Conservation (phyloP, 176 grass and related monocot species). For the Zoysia japonica region DNA sequence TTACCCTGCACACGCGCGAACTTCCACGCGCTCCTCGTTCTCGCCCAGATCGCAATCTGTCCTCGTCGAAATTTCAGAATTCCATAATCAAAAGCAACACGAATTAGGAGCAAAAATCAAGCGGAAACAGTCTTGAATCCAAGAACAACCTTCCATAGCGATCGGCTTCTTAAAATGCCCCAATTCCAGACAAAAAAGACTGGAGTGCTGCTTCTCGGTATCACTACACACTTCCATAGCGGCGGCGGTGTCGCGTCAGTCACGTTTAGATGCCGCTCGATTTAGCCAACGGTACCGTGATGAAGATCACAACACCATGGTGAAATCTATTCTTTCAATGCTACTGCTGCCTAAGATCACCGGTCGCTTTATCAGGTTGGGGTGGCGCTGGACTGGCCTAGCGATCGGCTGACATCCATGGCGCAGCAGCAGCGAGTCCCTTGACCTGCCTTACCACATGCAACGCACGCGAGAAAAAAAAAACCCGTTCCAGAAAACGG, state of each 20-base stretch:
- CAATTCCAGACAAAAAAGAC: background rate
- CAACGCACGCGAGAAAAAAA: background rate
- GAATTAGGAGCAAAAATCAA: background rate
- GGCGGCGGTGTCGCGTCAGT: no score
- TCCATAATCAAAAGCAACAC: no score
- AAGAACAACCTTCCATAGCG: background rate
- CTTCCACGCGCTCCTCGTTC: constrained; percentile 24
- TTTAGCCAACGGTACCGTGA: no score
- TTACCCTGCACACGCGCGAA: constrained; percentile 6
- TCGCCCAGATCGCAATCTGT: background rate
- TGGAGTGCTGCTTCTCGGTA: background rate
- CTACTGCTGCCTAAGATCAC: background rate
- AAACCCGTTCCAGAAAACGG: background rate
- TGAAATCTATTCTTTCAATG: constrained; percentile 34
- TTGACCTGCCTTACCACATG: constrained; percentile 15
- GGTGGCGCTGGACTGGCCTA: constrained; percentile 6
- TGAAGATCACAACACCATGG: background rate
- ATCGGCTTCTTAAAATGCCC: background rate
- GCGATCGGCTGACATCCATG: constrained; percentile 10
- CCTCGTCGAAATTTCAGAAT: background rate
- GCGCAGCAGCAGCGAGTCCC: background rate
- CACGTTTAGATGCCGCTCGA: no score
- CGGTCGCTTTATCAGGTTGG: constrained; percentile 26
- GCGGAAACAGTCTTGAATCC: background rate
- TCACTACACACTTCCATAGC: no score